phyloP scores from a whole-genome alignment of 805 yeast genomes.

The Metschnikowia dekortorum region DNA sequence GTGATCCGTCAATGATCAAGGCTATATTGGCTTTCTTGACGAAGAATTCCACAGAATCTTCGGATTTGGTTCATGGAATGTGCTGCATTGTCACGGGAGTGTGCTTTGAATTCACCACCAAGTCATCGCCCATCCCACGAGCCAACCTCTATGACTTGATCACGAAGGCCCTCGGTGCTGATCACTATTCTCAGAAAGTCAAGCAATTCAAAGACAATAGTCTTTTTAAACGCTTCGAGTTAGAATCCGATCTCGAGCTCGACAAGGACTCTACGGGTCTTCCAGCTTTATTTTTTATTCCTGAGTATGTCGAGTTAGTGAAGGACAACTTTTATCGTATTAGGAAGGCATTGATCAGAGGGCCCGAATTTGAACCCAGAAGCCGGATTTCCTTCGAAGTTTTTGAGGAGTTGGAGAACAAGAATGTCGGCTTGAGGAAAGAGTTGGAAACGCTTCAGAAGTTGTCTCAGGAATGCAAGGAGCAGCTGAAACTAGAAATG shows the following conservation, averaged over 20 bases:
- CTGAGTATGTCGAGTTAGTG: conserved; percentile 57
- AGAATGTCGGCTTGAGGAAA: conserved; percentile 24
- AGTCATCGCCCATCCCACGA: conserved; percentile 60
- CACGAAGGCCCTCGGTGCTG: conserved; percentile 71
- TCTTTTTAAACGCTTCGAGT: conserved; percentile 51
- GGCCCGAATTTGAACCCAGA: conserved; percentile 70
- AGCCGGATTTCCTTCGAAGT: conserved; percentile 60
- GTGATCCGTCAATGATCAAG: conserved; percentile 61
- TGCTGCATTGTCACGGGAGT: conserved; percentile 68
- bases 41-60: conserved; percentile 43
- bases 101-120: conserved; percentile 69
- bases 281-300: conserved; percentile 75
- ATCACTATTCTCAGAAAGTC: conserved; percentile 69
- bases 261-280: conserved; percentile 77
- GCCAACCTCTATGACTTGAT: conserved; percentile 56
- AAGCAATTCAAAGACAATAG: conserved; percentile 64
- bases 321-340: conserved; percentile 68
- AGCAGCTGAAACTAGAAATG: conserved; percentile 18
- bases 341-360: conserved; percentile 64
- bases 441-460: conserved; percentile 21
- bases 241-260: conserved; percentile 9
- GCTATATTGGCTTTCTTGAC: conserved; percentile 63
- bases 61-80: conserved; percentile 65
- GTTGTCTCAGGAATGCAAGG: conserved; percentile 17
- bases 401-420: conserved; percentile 43